Conservation (phyloP, 371 early-diverging fungal species). For the Rhizopus stolonifer region DNA sequence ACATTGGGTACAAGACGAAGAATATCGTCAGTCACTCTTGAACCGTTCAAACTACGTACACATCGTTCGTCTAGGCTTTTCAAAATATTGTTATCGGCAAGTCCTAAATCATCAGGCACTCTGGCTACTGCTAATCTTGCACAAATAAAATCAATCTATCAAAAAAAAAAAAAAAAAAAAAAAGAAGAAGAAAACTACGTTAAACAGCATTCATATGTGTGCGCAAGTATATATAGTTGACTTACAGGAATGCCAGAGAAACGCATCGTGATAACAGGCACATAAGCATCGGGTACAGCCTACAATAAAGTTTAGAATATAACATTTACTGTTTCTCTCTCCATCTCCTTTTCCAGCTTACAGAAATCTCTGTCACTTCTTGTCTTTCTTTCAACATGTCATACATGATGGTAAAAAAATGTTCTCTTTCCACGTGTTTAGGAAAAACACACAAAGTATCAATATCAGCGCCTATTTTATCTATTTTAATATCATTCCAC, state of each 20-base stretch:
- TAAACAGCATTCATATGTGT: too few relatives aligned
- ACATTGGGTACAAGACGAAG: slow-evolving; percentile 93
- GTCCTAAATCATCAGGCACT: slow-evolving; percentile 84
- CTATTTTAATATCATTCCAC: not conserved
- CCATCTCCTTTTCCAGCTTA: too few relatives aligned
- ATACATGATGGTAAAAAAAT: slow-evolving; percentile 91
- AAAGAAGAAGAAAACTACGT: too few relatives aligned
- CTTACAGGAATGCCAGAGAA: slow-evolving; percentile 84
- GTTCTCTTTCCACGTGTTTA: slow-evolving; percentile 84
- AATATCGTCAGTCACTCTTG: slow-evolving; percentile 97
- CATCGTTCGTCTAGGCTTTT: slow-evolving; percentile 91
- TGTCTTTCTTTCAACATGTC: slow-evolving; percentile 71
- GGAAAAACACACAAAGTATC: slow-evolving; percentile 98
- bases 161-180: slow-evolving; percentile 9
- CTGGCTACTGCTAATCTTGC: slow-evolving; percentile 73
- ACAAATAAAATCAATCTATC: slow-evolving; percentile 94
- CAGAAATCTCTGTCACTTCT: slow-evolving; percentile 88
- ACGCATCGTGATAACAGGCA: slow-evolving; percentile 97
- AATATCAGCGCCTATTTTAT: slow-evolving; percentile 86
- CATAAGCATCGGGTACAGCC: slow-evolving; percentile 93
- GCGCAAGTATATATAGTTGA: not conserved
- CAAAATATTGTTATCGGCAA: slow-evolving; percentile 83
- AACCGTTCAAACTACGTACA: slow-evolving; percentile 94
- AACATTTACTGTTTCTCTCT: too few relatives aligned
- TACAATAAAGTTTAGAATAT: too few relatives aligned